Evolutionary conservation across 2,329 filamentous ascomycete species (phyloP), one percentile per base, ranked within the genome.

Genomic region (Penicillium sp.): DNA sequence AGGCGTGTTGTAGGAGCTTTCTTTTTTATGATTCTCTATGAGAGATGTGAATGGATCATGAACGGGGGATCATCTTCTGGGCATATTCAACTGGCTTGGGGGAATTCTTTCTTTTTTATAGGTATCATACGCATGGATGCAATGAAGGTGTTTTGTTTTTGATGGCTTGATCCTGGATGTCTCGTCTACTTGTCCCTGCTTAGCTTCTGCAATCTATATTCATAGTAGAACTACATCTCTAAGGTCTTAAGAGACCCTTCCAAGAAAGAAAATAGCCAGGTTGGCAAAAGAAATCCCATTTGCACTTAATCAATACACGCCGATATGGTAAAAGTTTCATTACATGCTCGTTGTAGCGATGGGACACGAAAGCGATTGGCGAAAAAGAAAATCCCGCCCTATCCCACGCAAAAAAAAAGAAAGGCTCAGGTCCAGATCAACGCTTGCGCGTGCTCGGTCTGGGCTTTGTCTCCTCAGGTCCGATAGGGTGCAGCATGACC

Each of bases 401-500:
- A 41, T 50, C 45, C 43, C 40, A 55, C 42, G 46, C 55, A 47
- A 46, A 48, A 38, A 54, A 53, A n/a, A 52, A 37, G 25, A 45
- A 27, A 15, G 45, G 38, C 23, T 27, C 50, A 42, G 27, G 13
- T 2, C 17, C 10, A 45, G 38, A 68, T 73, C 61, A 77, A 69
- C 75, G 75, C 71, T 78, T 79, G 62, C 76, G 71, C 21, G 72
- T 70, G 60, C 71, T 74, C n/a, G 79, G 77, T 62, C 80, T 74
- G 33, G 83, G 83, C 67, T 84, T 86, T 49, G 85, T 84, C 69
- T 88, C 86, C 48, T 87, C 86, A n/a, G 80, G 81, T 33, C 78
- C 78, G 13, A 95, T 85, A 1, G 90, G 87, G 72, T 95, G 90
- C 73, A 96, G 81, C 87, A 92, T 92, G 53, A 94, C 87, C 79